Evolutionary conservation across 768 basidiomycete genomes (phyloP), one percentile per base, ranked within the genome.

Genomic region (Auriscalpium vulgare): DNA sequence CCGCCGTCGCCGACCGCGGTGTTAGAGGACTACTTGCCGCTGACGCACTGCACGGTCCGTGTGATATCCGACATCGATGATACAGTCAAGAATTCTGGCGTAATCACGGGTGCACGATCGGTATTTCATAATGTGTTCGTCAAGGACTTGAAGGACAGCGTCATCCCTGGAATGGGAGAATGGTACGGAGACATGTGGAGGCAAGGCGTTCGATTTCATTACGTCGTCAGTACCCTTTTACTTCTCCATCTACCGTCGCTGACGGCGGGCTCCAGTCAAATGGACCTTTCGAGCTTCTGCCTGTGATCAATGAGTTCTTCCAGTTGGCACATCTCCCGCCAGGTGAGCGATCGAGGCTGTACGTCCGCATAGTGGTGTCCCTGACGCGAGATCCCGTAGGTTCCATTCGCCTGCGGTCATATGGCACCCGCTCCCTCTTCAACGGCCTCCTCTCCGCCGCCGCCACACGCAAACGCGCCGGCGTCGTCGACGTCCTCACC

Each of bases 21-120:
- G 1, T 47, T 68, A 2, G 50, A 61, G 5, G 63, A 71, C 10
- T 50, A 58, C 1, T 58, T 74, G 4, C 69, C 73, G 21, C 75
- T 91, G 37, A 80, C 85, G 0, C 72, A 83, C 62, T 78, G 80
- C 2, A 78, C 79, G 2, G 69, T 95, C 13, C 84, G 91, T 16
- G 80, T 95, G 54, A 86, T 97, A 13, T 95, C 92, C 8, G 95
- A 97, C 63, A 87, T 97, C 45, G 95, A 97, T 65, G 95, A 97
- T 69, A 97, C 95, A 0, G 78, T 97, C 55, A 95, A 95, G 65
- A 66, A 78, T 23, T 86, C 92, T 0, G 84, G 86, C 47, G 78
- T 99, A n/a, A 64, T 87, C 6, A 74, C 76, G 3, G 95, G 95
- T 0, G 85, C 91, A 1, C 78, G 92, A 44, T 76, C 84, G 1